Conservation (phyloP, 768 basidiomycete species). For the Coprinellus micaceus region DNA sequence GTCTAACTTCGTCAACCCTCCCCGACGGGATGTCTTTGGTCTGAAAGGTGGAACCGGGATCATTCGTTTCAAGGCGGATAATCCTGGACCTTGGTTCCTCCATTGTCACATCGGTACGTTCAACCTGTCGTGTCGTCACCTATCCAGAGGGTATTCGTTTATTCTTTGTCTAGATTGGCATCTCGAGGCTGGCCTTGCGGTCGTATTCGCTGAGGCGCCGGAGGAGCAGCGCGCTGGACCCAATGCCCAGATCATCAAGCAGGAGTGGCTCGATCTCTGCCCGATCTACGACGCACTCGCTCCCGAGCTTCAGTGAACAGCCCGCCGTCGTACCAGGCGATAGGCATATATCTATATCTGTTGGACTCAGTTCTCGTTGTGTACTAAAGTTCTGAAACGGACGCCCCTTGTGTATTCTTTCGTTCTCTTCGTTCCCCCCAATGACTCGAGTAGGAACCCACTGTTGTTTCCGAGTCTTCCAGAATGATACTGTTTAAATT, state of each 20-base stretch:
- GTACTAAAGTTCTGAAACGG: no score
- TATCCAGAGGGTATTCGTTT: neutral
- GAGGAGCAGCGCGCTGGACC: slow-evolving; percentile 23
- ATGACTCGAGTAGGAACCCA: no score
- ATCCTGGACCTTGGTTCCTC: slow-evolving; percentile 26
- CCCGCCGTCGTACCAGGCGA: no score
- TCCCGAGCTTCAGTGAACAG: slow-evolving; percentile 16
- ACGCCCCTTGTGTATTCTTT: no score
- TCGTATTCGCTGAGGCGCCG: slow-evolving; percentile 34
- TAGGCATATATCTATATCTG: no score
- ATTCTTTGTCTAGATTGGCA: slow-evolving; percentile 39
- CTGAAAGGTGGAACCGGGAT: slow-evolving; percentile 15
- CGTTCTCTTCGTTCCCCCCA: no score
- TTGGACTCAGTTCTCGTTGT: no score
- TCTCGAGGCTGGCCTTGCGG: slow-evolving; percentile 36
- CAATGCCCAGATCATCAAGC: slow-evolving; percentile 23
- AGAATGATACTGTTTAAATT: no score
- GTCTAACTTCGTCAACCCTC: slow-evolving; percentile 10
- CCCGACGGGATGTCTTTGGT: slow-evolving; percentile 15
- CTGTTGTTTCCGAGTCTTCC: no score
- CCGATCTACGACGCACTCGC: slow-evolving; percentile 16
- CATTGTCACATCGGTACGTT: slow-evolving; percentile 19
- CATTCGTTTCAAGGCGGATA: slow-evolving; percentile 21
- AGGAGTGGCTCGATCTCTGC: slow-evolving; percentile 16
- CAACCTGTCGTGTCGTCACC: neutral